These are phyloP conservation scores for Citrullus colocynthis DNA, from an alignment of 306 rosid genomes.

Conservation along the genomic window DNA sequence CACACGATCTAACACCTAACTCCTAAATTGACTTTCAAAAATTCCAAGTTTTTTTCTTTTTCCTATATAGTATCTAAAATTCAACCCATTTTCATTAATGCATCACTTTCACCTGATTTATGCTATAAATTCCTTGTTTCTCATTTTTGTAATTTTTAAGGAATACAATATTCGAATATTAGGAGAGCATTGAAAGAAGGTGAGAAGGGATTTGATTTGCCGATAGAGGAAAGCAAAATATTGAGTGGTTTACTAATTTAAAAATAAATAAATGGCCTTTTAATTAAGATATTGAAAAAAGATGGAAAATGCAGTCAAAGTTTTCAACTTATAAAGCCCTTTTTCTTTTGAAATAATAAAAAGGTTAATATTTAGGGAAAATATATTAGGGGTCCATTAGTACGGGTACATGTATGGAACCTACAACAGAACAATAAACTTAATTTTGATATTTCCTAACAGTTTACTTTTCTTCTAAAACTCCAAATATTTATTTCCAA, in stretches of 20 bases:
- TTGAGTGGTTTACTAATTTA: neutral
- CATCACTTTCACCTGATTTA: neutral
- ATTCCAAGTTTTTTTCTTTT: neutral
- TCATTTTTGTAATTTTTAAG: no score
- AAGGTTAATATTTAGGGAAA: neutral
- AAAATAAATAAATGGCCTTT: neutral
- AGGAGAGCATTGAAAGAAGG: no score
- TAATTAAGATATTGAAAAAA: neutral
- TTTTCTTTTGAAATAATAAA: neutral
- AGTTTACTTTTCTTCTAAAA: no score
- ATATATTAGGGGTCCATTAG: neutral
- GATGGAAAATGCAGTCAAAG: conserved; percentile 1
- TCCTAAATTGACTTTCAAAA: neutral
- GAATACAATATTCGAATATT: no score
- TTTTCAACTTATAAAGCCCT: neutral
- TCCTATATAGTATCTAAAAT: neutral
- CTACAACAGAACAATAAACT: no score
- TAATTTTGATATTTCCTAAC: no score
- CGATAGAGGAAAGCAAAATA: neutral
- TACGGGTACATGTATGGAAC: neutral
- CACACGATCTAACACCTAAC: neutral
- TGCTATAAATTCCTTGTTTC: neutral
- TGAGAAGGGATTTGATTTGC: neutral
- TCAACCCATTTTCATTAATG: neutral
- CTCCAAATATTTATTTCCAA: no score